Base-by-base conservation (phyloP, 495 filamentous ascomycete genomes). In the Lophiostoma macrostomum region DNA sequence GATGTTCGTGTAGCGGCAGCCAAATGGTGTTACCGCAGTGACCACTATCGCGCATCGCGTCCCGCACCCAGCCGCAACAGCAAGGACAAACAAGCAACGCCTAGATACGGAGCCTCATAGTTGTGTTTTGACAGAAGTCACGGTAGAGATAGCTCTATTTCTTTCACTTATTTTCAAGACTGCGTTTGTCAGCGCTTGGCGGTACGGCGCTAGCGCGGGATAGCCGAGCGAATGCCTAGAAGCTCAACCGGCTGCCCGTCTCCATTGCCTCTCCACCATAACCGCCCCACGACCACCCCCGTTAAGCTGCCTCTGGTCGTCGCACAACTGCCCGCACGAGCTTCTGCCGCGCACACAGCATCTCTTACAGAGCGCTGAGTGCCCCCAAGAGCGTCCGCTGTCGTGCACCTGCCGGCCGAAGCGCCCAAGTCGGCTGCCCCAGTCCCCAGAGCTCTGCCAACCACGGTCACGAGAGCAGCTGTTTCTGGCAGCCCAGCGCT, bases 401-500 rank as follows among this genome's bases (percentile, higher is more conserved):
- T 30, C 12, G 22, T 31, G 49, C 44, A 22, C 14, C 42, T 27
- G 40, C 56, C n/a, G 50, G 35, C 42, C 11, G 18, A 43, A 34
- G 56, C 49, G 56, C 49, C 44, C 49, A 49, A 41, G 48, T 60
- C 55, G 35, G n/a, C 56, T 34, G 38, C 36, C 44, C 34, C 35
- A 41, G 20, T 30, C 29, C 36, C 27, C 14, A 14, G 24, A 30
- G 19, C 40, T 44, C 38, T 30, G 32, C 23, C 16, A 43, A 43
- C 7, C 34, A 2, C 41, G 29, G 13, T 38, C 47, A 30, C 24
- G 6, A 13, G 10, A 31, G 16, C 14, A 20, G 23, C 27, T 39
- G 10, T 42, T 20, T 8, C 41, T 24, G 41, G 38, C 31, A 3
- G 40, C 41, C 11, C 31, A 10, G 16, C 45, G 35, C 10, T 30